These are phyloP conservation scores for Primulina tabacum DNA, from an alignment of 257 asterid genomes.

Conservation along the genomic window DNA sequence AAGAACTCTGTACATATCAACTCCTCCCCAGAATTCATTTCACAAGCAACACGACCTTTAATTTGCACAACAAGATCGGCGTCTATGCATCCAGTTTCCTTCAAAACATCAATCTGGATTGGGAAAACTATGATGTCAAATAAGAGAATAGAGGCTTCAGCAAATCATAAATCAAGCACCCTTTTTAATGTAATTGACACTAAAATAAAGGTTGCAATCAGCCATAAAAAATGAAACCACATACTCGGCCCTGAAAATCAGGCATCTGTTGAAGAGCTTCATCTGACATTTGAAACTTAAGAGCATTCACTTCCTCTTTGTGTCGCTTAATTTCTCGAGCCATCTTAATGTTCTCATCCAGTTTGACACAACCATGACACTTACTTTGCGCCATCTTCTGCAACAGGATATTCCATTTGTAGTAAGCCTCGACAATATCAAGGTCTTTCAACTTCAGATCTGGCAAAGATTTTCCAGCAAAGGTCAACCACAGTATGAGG, in stretches of 20 bases:
- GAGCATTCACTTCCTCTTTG: slow-evolving; percentile 66
- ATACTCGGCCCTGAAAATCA: slow-evolving; percentile 98
- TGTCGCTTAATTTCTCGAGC: slow-evolving; percentile 68
- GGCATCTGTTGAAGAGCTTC: slow-evolving; percentile 99
- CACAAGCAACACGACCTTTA: slow-evolving; percentile 99
- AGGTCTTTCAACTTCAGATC: slow-evolving; percentile 86
- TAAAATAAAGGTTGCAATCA: slow-evolving; percentile 9
- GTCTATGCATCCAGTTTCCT: slow-evolving; percentile 88
- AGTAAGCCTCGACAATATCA: slow-evolving; percentile 57
- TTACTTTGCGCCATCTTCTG: slow-evolving; percentile 85
- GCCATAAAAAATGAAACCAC: slow-evolving; percentile 26
- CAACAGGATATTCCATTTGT: slow-evolving; percentile 62
- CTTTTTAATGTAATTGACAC: not conserved
- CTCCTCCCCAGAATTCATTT: slow-evolving; percentile 99
- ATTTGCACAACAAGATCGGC: slow-evolving; percentile 92
- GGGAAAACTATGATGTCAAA: slow-evolving; percentile 29
- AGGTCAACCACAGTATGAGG: slow-evolving; percentile 15
- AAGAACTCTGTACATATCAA: slow-evolving; percentile 92
- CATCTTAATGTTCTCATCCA: slow-evolving; percentile 74
- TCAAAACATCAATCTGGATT: slow-evolving; percentile 88
- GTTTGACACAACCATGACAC: slow-evolving; percentile 87
- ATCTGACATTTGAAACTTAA: slow-evolving; percentile 89
- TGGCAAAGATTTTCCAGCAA: slow-evolving; percentile 32
- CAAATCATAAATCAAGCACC: slow-evolving; percentile 8
- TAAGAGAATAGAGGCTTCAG: slow-evolving; percentile 14